Evolutionary conservation across 192 early-diverging fungal species (phyloP).

Genomic region (Spinellus fusiger): DNA sequence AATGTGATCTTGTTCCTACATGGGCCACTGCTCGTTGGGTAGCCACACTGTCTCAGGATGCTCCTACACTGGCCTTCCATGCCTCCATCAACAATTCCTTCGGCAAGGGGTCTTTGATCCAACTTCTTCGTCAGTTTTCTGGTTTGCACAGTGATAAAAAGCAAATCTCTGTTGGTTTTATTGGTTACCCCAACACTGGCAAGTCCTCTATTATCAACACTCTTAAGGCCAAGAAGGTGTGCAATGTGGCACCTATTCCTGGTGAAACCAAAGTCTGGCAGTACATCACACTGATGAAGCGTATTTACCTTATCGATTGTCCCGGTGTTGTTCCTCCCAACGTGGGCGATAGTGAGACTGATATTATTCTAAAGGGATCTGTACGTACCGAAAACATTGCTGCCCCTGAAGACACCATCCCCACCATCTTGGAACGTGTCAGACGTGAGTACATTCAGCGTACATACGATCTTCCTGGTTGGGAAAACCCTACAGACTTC

Average conservation of each 20-base stretch:
- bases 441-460: conserved; percentile 86
- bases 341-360: conserved; percentile 83
- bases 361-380: conserved; percentile 96
- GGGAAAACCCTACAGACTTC: conserved; percentile 88
- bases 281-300: conserved; percentile 97
- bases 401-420: conserved; percentile 87
- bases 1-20: conserved; percentile 97
- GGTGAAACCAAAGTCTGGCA: conserved; percentile 99
- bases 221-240: conserved; percentile 90
- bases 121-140: conserved; percentile 96
- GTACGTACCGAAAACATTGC: conserved; percentile 87
- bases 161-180: conserved; percentile 97
- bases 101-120: conserved; percentile 95
- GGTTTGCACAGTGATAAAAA: conserved; percentile 94
- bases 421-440: conserved; percentile 73
- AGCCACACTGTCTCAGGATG: conserved; percentile 78
- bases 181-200: conserved; percentile 97
- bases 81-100: conserved; percentile 98
- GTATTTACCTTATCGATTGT: conserved; percentile 98
- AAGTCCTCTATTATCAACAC: conserved; percentile 99
- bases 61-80: conserved; percentile 97
- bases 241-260: conserved; percentile 96
- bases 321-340: conserved; percentile 94
- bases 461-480: conserved; percentile 86
- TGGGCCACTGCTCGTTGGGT: conserved; percentile 99